Base-by-base conservation (phyloP, 2,329 filamentous ascomycete species). In the Xylaria sp. region DNA sequence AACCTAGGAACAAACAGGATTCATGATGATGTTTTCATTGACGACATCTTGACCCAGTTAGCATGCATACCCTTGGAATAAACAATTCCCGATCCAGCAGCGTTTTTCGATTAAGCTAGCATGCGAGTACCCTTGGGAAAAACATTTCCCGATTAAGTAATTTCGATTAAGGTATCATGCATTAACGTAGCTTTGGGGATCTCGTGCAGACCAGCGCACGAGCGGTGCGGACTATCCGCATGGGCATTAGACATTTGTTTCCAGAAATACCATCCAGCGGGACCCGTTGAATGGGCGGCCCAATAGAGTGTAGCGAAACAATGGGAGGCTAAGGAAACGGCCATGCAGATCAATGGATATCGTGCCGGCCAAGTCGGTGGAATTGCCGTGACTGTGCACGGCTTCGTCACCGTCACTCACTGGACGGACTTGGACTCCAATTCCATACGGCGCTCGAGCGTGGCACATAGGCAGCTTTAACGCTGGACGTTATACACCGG, bases 161-260 rank as follows among this genome's bases (percentile, higher is more conserved):
- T n/a, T 21, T 21, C 16, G 13, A 54, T 29, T 54, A 32, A 51
- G 48, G 25, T 35, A 54, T 54, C 51, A 54, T n/a, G 27, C 51
- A 44, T 18, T 37, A 44, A 40, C 47, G 37, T 23, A 25, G 54
- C 35, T 35, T 51, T 58, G 27, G 53, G 53, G 35, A 63, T 37
- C 27, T 42, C 16, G 16, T 53, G 32, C 32, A 35, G 32, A 35
- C 32, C 32, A 10, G 51, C 10, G 51, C 8, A 10, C 21, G 55
- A 50, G 48, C 12, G 42, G 42, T 61, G 57, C 57, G 57, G 61
- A 8, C 44, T 3, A 27, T 57, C 66, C 48, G 57, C 65, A 63
- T 37, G 23, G 13, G 55, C 12, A 44, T 27, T 8, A 8, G 29
- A 37, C 53, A 40, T 16, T 4, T 42, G 32, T 53, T 25, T 42